Evolutionary conservation across 306 rosid species (phyloP).

Genomic region (Oxytropis ochrocephala): DNA sequence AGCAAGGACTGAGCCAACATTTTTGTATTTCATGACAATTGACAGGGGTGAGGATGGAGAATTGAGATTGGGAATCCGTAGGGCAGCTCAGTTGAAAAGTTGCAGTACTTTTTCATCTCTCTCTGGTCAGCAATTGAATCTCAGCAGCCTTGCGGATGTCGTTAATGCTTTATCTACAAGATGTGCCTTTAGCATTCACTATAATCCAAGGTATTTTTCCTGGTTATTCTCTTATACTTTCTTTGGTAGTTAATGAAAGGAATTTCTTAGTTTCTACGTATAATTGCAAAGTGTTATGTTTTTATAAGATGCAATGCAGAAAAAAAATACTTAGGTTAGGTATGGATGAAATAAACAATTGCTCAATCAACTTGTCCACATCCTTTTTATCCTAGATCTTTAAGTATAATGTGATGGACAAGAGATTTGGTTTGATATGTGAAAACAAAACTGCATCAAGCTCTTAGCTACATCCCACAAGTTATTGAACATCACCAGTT

Average conservation of each 20-base stretch:
- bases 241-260: not conserved
- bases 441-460: not conserved
- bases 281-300: not conserved
- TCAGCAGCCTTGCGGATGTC: slow-evolving; percentile 43
- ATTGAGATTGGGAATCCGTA: slow-evolving; percentile 74
- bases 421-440: not conserved
- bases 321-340: not conserved
- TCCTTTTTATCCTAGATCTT: not conserved
- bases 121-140: slow-evolving; percentile 47
- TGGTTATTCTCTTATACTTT: not conserved
- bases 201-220: slow-evolving; percentile 69
- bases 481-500: not conserved
- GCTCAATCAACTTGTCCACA: not conserved
- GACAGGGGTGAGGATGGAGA: slow-evolving; percentile 85
- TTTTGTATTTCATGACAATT: not conserved
- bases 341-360: not conserved
- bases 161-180: slow-evolving; percentile 50
- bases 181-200: slow-evolving; percentile 53
- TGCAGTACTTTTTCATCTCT: slow-evolving; percentile 30
- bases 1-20: not conserved
- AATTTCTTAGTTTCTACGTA: not conserved
- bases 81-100: slow-evolving; percentile 68
- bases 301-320: not conserved
- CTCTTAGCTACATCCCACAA: not conserved
- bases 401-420: not conserved